Conservation (phyloP, 331 rosid species). For the Pyracantha coccinea region DNA sequence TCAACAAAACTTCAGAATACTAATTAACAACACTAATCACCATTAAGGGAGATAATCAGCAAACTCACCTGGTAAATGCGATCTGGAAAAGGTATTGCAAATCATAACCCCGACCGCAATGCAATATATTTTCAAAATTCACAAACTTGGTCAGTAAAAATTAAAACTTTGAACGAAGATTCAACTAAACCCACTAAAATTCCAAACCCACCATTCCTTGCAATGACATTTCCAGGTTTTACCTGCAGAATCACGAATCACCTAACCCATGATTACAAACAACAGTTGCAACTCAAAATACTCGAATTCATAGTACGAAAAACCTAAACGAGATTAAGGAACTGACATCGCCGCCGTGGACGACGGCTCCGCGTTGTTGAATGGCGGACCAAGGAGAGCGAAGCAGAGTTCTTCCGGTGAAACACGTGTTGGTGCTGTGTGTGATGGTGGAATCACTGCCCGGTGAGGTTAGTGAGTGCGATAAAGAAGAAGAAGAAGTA, state of each 20-base stretch:
- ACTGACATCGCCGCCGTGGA: constrained; percentile 60
- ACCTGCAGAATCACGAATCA: constrained; percentile 36
- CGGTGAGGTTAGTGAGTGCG: constrained; percentile 13
- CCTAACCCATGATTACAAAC: not conserved
- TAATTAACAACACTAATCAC: not conserved
- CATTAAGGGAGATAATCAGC: not conserved
- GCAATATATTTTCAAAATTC: not conserved
- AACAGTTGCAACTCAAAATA: not conserved
- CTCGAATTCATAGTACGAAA: not conserved
- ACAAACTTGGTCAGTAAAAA: constrained; percentile 14
- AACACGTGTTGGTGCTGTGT: not conserved
- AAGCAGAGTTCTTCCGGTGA: constrained; percentile 14
- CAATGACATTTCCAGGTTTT: constrained; percentile 67
- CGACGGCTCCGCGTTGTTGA: constrained; percentile 58
- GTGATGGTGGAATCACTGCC: constrained; percentile 10
- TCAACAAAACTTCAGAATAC: not conserved
- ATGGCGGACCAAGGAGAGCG: constrained; percentile 47
- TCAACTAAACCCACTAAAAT: not conserved
- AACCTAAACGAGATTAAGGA: not conserved
- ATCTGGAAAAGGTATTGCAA: constrained; percentile 40
- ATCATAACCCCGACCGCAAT: constrained; percentile 8
- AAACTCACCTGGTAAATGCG: constrained; percentile 64
- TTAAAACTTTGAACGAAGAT: not conserved
- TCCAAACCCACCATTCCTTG: constrained; percentile 51
- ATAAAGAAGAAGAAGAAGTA: not conserved